These are phyloP conservation scores for Ballota nigra DNA, from an alignment of 257 asterid species.

Conservation along the genomic window DNA sequence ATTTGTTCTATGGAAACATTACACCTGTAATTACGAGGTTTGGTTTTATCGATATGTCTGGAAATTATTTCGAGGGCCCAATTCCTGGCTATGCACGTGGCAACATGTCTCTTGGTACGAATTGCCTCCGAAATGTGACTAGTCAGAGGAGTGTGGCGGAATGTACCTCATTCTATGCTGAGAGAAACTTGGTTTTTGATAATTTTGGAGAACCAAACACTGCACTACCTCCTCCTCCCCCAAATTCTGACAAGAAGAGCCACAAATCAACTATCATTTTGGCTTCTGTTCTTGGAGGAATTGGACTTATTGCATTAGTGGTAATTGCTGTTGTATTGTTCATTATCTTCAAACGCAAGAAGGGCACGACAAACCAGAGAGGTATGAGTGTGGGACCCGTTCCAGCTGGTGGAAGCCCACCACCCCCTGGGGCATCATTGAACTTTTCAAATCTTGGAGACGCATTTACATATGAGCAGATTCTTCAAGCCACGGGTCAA, in stretches of 20 bases:
- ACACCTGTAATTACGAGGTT: conserved; percentile 52
- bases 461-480: conserved; percentile 73
- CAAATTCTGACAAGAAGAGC: conserved; percentile 40
- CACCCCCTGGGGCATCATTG: conserved; percentile 47
- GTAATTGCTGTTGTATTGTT: conserved; percentile 33
- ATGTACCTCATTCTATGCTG: conserved; percentile 67
- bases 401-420: conserved; percentile 53
- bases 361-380: conserved; percentile 50
- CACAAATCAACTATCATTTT: conserved; percentile 46
- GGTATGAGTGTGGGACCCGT: conserved; percentile 64
- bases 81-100: conserved; percentile 56
- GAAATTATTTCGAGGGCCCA: conserved; percentile 76
- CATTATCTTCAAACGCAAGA: conserved; percentile 59
- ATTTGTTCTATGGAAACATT: conserved; percentile 69
- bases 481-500: conserved; percentile 71
- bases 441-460: conserved; percentile 68
- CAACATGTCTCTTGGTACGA: conserved; percentile 34
- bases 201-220: conserved; percentile 64
- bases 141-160: conserved; percentile 59
- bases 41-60: conserved; percentile 55
- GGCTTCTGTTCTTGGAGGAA: conserved; percentile 73
- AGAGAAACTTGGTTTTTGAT: conserved; percentile 68
- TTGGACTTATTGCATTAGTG: conserved; percentile 52
- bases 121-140: conserved; percentile 62
- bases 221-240: conserved; percentile 39